Evolutionary conservation across 2,329 filamentous ascomycete species (phyloP).

Genomic region (Thielaviopsis euricoi): DNA sequence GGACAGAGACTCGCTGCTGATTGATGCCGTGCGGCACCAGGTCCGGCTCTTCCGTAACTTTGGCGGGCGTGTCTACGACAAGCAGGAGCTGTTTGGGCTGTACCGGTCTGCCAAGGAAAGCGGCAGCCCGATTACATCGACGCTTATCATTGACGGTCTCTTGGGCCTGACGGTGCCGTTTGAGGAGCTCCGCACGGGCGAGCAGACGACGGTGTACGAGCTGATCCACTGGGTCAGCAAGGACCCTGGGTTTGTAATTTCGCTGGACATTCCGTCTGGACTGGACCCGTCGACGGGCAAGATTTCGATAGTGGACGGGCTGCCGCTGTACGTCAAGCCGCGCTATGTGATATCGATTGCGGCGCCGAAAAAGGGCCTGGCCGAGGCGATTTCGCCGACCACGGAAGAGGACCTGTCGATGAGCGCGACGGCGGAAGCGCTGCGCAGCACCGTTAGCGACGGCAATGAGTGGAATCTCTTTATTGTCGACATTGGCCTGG

Average conservation of each 20-base stretch:
- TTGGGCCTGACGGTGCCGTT: slow-evolving; percentile 78
- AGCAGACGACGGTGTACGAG: slow-evolving; percentile 72
- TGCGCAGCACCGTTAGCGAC: slow-evolving; percentile 18
- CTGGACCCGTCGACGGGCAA: slow-evolving; percentile 64
- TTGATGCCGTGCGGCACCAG: slow-evolving; percentile 68
- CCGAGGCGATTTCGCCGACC: slow-evolving; percentile 49
- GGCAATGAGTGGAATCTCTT: slow-evolving; percentile 61
- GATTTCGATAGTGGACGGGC: slow-evolving; percentile 51
- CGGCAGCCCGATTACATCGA: slow-evolving; percentile 32
- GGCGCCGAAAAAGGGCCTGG: slow-evolving; percentile 68
- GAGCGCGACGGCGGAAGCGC: slow-evolving; percentile 13
- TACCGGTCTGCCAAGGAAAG: slow-evolving; percentile 27
- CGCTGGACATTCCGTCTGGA: slow-evolving; percentile 82
- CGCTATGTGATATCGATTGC: slow-evolving; percentile 74
- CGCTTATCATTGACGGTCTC: slow-evolving; percentile 76
- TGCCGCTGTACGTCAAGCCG: slow-evolving; percentile 62
- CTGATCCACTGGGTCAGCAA: slow-evolving; percentile 91
- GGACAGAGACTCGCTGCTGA: slow-evolving; percentile 63
- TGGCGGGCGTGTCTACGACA: slow-evolving; percentile 54
- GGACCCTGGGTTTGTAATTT: slow-evolving; percentile 64
- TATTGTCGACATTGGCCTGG: slow-evolving; percentile 76
- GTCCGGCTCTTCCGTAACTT: slow-evolving; percentile 71
- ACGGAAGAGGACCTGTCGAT: slow-evolving; percentile 12
- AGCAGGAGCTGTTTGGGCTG: slow-evolving; percentile 44
- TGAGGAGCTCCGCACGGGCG: slow-evolving; percentile 67